Evolutionary conservation across 768 basidiomycete genomes (phyloP), one percentile per base, ranked within the genome.

Genomic region (Heimioporus sp.): DNA sequence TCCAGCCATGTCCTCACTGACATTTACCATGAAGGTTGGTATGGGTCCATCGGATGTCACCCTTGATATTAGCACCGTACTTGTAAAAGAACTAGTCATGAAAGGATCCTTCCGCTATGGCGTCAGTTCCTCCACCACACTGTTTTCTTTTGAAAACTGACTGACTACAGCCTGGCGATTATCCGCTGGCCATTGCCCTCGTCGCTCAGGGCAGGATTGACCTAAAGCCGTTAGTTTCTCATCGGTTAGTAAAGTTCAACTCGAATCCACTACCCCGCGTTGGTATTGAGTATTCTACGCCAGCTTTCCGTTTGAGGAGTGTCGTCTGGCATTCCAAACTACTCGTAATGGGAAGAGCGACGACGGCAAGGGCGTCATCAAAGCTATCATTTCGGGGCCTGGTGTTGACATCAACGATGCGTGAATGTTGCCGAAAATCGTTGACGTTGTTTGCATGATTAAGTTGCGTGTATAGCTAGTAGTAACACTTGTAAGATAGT

Each of bases 31-130:
- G 35, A 53, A 92, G 82, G 89, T 96, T 56, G 94, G 94, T 43
- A 91, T 91, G 84, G 95, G 94, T 16, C 76, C 78, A 42, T 79
- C 90, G 8, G 81, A 94, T 52, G 78, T 93, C 48, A 79, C 76
- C 10, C 73, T 97, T 54, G 88, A 94, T 28, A 73, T 95, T 60
- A 79, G 80, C 46, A 71, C 77, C 43, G 71, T 93, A 34, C 79
- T 86, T 53, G 76, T 76, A 43, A 94, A 94, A 72, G 91, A 97
- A 70, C 70, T 97, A 17, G 80, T 73, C 50, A 75, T 92, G 69
- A 89, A 86, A 61, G 93, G 94, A 35, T 91, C 90, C n/a, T 97
- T 97, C 87, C 85, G 95, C 60, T 95, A 89, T 61, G 88, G 84
- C 15, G 83, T 90, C 67, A 51, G 80, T 73, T 17, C 11, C 0